These are phyloP conservation scores for Zygosaccharomyces pseudobailii DNA, from an alignment of 1,139 yeast species.

Conservation along the genomic window DNA sequence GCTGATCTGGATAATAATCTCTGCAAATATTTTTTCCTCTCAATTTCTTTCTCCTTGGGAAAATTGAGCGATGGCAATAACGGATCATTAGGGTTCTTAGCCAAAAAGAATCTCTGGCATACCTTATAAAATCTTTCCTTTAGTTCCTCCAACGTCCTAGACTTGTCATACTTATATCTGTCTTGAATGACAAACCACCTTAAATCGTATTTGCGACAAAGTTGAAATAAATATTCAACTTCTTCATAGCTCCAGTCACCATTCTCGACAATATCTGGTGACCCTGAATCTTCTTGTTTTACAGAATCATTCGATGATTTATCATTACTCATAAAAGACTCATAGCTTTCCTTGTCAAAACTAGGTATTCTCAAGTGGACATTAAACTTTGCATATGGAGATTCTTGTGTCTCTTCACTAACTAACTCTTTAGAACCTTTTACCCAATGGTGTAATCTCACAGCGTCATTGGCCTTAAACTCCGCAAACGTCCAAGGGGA, in stretches of 20 bases:
- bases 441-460: conserved; percentile 77
- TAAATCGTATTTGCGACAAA: conserved; percentile 70
- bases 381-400: conserved; percentile 72
- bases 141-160: conserved; percentile 59
- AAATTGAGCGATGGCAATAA: conserved; percentile 43
- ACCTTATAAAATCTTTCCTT: conserved; percentile 74
- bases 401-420: conserved; percentile 42
- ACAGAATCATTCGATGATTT: conserved; percentile 30
- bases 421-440: conserved; percentile 56
- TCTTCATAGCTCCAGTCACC: conserved; percentile 69
- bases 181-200: conserved; percentile 86
- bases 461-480: conserved; percentile 56
- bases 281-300: conserved; percentile 10
- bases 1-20: conserved; percentile 79
- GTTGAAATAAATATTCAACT: conserved; percentile 66
- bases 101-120: conserved; percentile 38
- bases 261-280: conserved; percentile 2
- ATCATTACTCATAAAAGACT: conserved; percentile 43
- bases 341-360: conserved; percentile 64
- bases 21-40: conserved; percentile 75
- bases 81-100: conserved; percentile 40
- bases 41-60: conserved; percentile 64
- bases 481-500: conserved; percentile 76
- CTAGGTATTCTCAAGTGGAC: conserved; percentile 65
- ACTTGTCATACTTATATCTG: conserved; percentile 47